Percentiles rank a stretch among this genome's conserved stretches.
Evolutionary conservation across 78 protist species (phyloP).

Genomic region (Dictyostelium citrinum): DNA sequence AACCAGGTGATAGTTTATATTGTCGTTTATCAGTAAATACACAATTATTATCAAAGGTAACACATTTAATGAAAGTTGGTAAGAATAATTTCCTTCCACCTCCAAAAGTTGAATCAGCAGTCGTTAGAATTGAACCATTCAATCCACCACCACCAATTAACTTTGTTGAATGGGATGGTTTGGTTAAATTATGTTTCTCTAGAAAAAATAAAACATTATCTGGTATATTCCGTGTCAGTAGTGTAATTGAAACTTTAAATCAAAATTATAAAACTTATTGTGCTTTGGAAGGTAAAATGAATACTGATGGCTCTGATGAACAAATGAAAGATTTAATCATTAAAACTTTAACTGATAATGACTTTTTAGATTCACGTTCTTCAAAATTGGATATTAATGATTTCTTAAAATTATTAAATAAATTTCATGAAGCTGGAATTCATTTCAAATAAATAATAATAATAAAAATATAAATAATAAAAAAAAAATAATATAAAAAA

Average conservation of each 20-base stretch:
- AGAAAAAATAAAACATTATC: slow-evolving; percentile 98
- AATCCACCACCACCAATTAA: slow-evolving; percentile 97
- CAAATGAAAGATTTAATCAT: slow-evolving; percentile 73
- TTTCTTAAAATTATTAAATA: slow-evolving; percentile 81
- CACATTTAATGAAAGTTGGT: slow-evolving; percentile 95
- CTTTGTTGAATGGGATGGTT: slow-evolving; percentile 98
- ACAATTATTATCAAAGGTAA: slow-evolving; percentile 90
- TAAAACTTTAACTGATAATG: slow-evolving; percentile 45
- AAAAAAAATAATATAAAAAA: background rate
- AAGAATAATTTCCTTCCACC: slow-evolving; percentile 98
- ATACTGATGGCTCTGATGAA: slow-evolving; percentile 8
- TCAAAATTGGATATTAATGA: slow-evolving; percentile 92
- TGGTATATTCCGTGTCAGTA: slow-evolving; percentile 84
- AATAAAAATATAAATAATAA: background rate
- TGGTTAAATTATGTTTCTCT: slow-evolving; percentile 93
- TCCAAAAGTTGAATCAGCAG: slow-evolving; percentile 99
- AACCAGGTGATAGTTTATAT: slow-evolving; percentile 96
- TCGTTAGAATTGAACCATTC: slow-evolving; percentile 96
- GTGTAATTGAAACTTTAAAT: slow-evolving; percentile 86
- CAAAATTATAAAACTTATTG: slow-evolving; percentile 89
- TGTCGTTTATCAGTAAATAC: slow-evolving; percentile 98
- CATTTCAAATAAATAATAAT: slow-evolving; percentile 61
- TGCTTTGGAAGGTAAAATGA: slow-evolving; percentile 78
- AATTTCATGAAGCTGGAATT: slow-evolving; percentile 50
- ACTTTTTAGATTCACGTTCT: slow-evolving; percentile 84